phyloP scores from a whole-genome alignment of 352 stramenopile genomes.

The Heterotrichella gracilis region DNA sequence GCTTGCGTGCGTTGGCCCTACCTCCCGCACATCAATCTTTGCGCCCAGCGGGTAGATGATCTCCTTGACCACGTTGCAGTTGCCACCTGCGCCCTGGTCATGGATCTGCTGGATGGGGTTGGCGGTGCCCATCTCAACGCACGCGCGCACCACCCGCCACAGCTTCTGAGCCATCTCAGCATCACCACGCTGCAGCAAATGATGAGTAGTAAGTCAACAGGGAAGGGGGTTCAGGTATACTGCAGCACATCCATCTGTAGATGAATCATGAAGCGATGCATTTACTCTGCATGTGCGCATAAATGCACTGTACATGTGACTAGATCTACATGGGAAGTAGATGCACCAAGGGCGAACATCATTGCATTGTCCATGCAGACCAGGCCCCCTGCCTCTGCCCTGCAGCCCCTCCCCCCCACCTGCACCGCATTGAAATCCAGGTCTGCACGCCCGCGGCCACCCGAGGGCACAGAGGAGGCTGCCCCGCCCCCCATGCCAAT shows the following conservation, averaged over 20 bases:
- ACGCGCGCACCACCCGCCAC: slow-evolving; percentile 89
- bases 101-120: slow-evolving; percentile 97
- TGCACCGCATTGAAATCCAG: slow-evolving; percentile 96
- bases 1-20: too few species aligned
- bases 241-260: too few species aligned
- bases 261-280: too few species aligned
- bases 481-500: slow-evolving; percentile 92
- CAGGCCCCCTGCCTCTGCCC: too few species aligned
- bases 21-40: slow-evolving; percentile 71
- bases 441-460: slow-evolving; percentile 48
- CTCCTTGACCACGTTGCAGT: slow-evolving; percentile 97
- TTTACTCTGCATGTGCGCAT: too few species aligned
- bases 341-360: too few species aligned
- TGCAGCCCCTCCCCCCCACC: too few species aligned
- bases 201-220: too few species aligned
- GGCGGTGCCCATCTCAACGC: slow-evolving; percentile 64
- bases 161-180: slow-evolving; percentile 98
- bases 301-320: too few species aligned
- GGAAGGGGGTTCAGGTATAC: too few species aligned
- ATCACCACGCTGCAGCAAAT: slow-evolving; percentile 89
- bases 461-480: slow-evolving; percentile 64
- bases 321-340: too few species aligned
- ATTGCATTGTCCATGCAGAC: too few species aligned
- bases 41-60: slow-evolving; percentile 75
- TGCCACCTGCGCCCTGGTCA: slow-evolving; percentile 91